Evolutionary conservation across 139 green algal genomes (phyloP), one percentile per base, ranked within the genome.

Genomic region (Chlamydomonas incerta): DNA sequence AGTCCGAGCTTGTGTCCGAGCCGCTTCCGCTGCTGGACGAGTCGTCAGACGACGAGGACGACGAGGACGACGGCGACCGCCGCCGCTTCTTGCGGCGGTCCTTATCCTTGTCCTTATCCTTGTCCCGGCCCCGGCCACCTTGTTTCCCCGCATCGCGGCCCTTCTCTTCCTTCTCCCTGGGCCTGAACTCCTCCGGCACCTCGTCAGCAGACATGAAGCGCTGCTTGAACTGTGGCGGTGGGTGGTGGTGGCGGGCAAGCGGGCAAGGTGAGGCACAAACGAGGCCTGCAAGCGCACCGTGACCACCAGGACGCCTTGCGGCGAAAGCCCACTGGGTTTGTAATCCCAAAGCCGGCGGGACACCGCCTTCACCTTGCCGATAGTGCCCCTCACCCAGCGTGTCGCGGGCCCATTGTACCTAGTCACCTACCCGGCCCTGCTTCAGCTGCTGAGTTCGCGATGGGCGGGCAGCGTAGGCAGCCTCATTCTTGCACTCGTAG

Each of bases 401-500:
- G n/a, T n/a, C n/a, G n/a, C n/a, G n/a, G n/a, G n/a, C n/a, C n/a
- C n/a, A n/a, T n/a, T n/a, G n/a, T n/a, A n/a, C n/a, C n/a, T n/a
- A n/a, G 41, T 8, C 5, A 18, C n/a, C 35, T 62, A 94, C 89
- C 84, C 91, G 92, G 11, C 93, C 93, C 65, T 96, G 91, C 33
- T 91, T 89, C 41, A 97, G 87, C 88, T 96, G 93, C 87, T 97
- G 92, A 20, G 94, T 95, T 26, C 93, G 81, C 21, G 91, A 94
- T 0, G 94, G 94, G n/a, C 94, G 75, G 10, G 88, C 37, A 14
- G 81, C 68, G 74, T 97, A 97, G 1, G 90, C 89, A 3, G 86
- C 58, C 31, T 96, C 87, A 58, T 92, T 91, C 75, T 94, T 96
- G 88, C 94, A 97, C 86, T 97, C 91, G 65, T 93, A 96, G 1